Evolutionary conservation across 768 basidiomycete species (phyloP).

Genomic region (Sarcomyxa edulis): DNA sequence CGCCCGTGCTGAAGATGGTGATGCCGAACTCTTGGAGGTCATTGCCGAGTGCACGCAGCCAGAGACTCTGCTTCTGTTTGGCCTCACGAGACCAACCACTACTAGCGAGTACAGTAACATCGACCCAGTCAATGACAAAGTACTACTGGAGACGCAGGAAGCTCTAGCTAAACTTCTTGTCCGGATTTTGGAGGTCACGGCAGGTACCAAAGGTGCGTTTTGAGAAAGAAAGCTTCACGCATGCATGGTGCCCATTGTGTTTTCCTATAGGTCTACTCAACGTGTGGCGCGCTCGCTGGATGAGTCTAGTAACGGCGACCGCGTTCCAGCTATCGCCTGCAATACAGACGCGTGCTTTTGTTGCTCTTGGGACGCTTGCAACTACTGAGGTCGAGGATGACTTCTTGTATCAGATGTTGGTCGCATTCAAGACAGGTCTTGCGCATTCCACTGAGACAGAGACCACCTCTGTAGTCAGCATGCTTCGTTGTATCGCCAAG

Average conservation of each 20-base stretch:
- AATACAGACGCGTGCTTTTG: constrained; percentile 85
- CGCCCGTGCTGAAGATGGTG: constrained; percentile 54
- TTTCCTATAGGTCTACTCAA: constrained; percentile 69
- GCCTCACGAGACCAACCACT: constrained; percentile 55
- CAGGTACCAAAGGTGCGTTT: constrained; percentile 65
- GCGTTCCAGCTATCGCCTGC: constrained; percentile 88
- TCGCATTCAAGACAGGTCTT: constrained; percentile 75
- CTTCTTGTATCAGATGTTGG: constrained; percentile 87
- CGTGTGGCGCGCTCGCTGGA: constrained; percentile 91
- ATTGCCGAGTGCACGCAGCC: constrained; percentile 56
- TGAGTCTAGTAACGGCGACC: constrained; percentile 81
- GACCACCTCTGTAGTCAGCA: constrained; percentile 72
- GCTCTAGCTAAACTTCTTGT: constrained; percentile 57
- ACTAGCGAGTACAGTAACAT: constrained; percentile 64
- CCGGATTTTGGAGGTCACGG: constrained; percentile 55
- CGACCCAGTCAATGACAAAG: constrained; percentile 50
- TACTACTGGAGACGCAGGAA: constrained; percentile 62
- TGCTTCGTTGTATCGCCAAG: constrained; percentile 81
- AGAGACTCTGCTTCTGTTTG: constrained; percentile 65
- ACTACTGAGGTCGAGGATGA: constrained; percentile 88
- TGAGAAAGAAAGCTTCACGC: too few relatives aligned
- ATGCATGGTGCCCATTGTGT: too few relatives aligned
- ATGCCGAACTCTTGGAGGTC: constrained; percentile 54
- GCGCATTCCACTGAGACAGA: constrained; percentile 63
- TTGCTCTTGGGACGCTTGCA: constrained; percentile 78